Evolutionary conservation across 768 basidiomycete genomes (phyloP).

Genomic region (Pleurotus ostreatus): DNA sequence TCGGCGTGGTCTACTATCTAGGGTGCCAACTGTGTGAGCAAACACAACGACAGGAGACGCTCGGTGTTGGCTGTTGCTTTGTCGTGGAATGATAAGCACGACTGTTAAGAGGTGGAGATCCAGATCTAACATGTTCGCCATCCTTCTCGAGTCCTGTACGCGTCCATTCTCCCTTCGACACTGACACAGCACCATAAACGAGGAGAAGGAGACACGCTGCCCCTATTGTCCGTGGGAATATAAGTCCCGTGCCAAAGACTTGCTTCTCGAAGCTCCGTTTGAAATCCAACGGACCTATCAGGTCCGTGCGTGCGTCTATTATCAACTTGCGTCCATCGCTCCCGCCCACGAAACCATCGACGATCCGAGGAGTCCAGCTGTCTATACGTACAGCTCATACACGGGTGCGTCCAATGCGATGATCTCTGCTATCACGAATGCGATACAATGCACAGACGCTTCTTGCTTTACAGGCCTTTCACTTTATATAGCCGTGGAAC

Average conservation of each 20-base stretch:
- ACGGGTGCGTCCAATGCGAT: not conserved
- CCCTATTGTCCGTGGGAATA: not conserved
- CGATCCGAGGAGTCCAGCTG: constrained; percentile 10
- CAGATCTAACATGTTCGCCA: too few relatives aligned
- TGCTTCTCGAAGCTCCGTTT: not conserved
- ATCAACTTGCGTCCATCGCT: constrained; percentile 9
- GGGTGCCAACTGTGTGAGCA: too few relatives aligned
- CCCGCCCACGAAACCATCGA: constrained; percentile 9
- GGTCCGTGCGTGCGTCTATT: constrained; percentile 9
- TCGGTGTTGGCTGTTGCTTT: too few relatives aligned
- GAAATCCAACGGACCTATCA: not conserved
- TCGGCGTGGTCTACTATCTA: too few relatives aligned
- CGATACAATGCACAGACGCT: not conserved
- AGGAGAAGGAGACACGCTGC: too few relatives aligned
- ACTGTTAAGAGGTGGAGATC: too few relatives aligned
- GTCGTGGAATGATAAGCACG: too few relatives aligned
- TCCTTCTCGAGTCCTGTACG: too few relatives aligned
- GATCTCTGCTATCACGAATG: not conserved
- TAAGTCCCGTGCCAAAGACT: not conserved
- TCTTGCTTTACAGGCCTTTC: not conserved
- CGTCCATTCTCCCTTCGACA: too few relatives aligned
- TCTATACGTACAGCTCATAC: constrained; percentile 8
- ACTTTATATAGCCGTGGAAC: not conserved
- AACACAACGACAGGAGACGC: too few relatives aligned
- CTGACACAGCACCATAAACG: too few relatives aligned